Conservation (phyloP, 495 filamentous ascomycete species). For the Penicillium bialowiezense region DNA sequence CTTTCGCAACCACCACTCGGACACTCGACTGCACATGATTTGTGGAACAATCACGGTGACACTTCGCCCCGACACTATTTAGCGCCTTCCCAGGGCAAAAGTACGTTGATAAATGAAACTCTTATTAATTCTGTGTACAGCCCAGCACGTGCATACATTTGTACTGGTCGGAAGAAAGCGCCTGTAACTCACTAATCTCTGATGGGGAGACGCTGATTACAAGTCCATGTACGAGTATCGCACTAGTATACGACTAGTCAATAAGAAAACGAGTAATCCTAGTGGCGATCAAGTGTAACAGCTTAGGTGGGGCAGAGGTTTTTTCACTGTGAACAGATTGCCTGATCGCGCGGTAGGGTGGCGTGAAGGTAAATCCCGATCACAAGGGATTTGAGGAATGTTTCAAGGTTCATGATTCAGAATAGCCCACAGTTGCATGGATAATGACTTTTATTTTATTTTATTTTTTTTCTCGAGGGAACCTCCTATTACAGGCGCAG, state of each 20-base stretch:
- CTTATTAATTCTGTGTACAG: neutral
- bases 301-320: slow-evolving; percentile 3
- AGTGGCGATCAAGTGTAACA: slow-evolving; percentile 35
- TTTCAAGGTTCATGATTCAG: neutral
- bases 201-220: too few species aligned
- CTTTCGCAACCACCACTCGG: too few species aligned
- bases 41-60: neutral
- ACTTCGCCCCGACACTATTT: neutral
- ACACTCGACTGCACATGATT: too few species aligned
- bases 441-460: too few species aligned
- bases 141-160: neutral
- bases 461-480: neutral
- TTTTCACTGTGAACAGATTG: neutral
- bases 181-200: too few species aligned
- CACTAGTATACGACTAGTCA: neutral
- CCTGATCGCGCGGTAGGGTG: slow-evolving; percentile 1
- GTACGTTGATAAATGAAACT: neutral
- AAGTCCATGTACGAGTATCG: slow-evolving; percentile 1
- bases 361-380: slow-evolving; percentile 2
- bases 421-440: too few species aligned
- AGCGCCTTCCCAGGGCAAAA: neutral
- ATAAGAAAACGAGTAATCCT: slow-evolving; percentile 30
- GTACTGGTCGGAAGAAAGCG: slow-evolving; percentile 2
- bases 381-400: neutral
- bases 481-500: too few species aligned